phyloP scores from a whole-genome alignment of 306 rosid genomes.

The Cercis canadensis region DNA sequence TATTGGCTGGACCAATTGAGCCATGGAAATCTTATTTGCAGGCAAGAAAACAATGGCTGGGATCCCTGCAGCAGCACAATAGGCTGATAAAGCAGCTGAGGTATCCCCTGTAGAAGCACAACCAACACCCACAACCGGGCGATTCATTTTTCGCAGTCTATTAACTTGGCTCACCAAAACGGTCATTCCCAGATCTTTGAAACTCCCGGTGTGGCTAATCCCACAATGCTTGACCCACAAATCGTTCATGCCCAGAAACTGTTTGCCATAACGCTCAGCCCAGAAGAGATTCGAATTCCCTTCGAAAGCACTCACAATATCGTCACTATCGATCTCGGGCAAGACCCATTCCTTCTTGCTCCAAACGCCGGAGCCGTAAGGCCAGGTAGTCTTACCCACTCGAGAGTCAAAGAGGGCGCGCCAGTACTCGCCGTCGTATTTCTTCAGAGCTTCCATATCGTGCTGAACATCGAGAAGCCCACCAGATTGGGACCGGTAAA shows the following conservation, averaged over 20 bases:
- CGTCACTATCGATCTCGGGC: slow-evolving; percentile 76
- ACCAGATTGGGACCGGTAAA: slow-evolving; percentile 76
- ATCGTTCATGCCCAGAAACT: slow-evolving; percentile 71
- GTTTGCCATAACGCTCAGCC: slow-evolving; percentile 90
- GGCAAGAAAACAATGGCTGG: slow-evolving; percentile 82
- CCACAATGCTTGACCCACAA: slow-evolving; percentile 94
- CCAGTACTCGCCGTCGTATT: slow-evolving; percentile 77
- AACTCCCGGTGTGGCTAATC: slow-evolving; percentile 81
- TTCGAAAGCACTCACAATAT: slow-evolving; percentile 76
- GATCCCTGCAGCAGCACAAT: slow-evolving; percentile 77
- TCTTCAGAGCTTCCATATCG: slow-evolving; percentile 67
- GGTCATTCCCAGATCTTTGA: slow-evolving; percentile 89
- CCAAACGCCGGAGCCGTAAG: slow-evolving; percentile 91
- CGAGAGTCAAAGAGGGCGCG: slow-evolving; percentile 79
- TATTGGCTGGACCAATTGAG: slow-evolving; percentile 88
- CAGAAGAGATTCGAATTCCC: slow-evolving; percentile 87
- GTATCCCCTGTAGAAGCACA: slow-evolving; percentile 89
- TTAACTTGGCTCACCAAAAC: slow-evolving; percentile 89
- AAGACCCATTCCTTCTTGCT: slow-evolving; percentile 87
- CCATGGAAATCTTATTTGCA: slow-evolving; percentile 66
- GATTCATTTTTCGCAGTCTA: slow-evolving; percentile 65
- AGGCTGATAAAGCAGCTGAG: slow-evolving; percentile 79
- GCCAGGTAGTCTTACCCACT: slow-evolving; percentile 84
- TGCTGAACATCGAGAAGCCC: slow-evolving; percentile 83
- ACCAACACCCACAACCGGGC: slow-evolving; percentile 80